These are phyloP conservation scores for Trichoderma afroharzianum DNA, from an alignment of 2,329 filamentous ascomycete species.

Conservation along the genomic window DNA sequence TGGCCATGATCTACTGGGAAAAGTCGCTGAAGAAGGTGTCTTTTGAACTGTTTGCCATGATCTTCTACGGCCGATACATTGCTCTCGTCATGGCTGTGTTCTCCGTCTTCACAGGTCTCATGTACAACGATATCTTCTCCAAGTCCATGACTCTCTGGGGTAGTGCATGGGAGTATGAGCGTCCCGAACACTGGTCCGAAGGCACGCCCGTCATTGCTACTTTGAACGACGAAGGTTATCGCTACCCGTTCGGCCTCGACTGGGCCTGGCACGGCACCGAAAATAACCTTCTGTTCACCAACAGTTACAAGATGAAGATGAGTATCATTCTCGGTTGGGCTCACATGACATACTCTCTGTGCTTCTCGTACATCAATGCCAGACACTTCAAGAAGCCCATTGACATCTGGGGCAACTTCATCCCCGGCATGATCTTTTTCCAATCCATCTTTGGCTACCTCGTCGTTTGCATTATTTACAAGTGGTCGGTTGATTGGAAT, in stretches of 20 bases:
- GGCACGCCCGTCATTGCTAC: constrained; percentile 62
- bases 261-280: constrained; percentile 96
- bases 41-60: constrained; percentile 96
- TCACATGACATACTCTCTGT: constrained; percentile 98
- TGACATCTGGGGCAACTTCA: constrained; percentile 95
- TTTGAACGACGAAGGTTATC: constrained; percentile 66
- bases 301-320: constrained; percentile 99
- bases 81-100: constrained; percentile 97
- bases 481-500: constrained; percentile 89
- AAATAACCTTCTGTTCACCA: constrained; percentile 91
- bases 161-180: constrained; percentile 80
- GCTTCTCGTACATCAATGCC: constrained; percentile 88
- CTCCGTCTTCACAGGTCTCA: constrained; percentile 92
- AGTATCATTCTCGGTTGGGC: constrained; percentile 96
- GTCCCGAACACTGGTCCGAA: constrained; percentile 63
- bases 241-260: constrained; percentile 93
- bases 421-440: constrained; percentile 99
- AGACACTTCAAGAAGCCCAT: constrained; percentile 91
- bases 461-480: constrained; percentile 90
- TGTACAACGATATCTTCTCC: constrained; percentile 98
- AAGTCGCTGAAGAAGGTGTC: constrained; percentile 85
- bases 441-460: constrained; percentile 98
- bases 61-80: constrained; percentile 98
- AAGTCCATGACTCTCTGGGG: constrained; percentile 84
- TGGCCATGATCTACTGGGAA: constrained; percentile 96